Base-by-base conservation (phyloP, 176 grass and related monocot species). In the Cocos nucifera region DNA sequence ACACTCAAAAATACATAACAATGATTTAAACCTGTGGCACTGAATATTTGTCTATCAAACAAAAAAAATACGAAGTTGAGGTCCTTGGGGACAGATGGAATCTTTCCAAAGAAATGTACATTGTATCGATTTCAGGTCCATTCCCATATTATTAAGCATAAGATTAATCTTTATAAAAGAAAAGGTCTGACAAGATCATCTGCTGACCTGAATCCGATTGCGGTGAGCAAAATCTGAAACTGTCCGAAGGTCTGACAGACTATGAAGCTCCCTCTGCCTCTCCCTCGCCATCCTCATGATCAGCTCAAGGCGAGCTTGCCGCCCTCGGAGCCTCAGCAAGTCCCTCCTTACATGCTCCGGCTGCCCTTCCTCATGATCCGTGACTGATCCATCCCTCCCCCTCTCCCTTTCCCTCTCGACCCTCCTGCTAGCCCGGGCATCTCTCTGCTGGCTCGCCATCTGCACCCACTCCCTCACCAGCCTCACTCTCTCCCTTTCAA, bases 281-380 rank as follows among this genome's bases (percentile, higher is more conserved):
- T 98, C 93, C 19, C 65, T 78, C 52, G 79, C 85, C 87, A 98
- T 88, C 56, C 84, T 85, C 87, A 83, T 88, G 69, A 98, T 62
- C 58, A 98, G 69, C 59, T 98, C 93, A 29, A 91, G 87, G 53
- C 87, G 75, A 27, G 87, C 93, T 71, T 97, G 87, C 73, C 83
- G 78, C 17, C 93, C 93, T 55, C 93, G 81, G 67, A 92, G 87
- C 76, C 83, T 75, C 73, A 75, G 69, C 20, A 56, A 27, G 56
- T 86, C 87, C 67, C 82, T 66, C 64, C 80, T 69, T 5, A 57
- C 57, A 58, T 80, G 78, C 35, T 89, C 64, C 12, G 48, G 73
- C 35, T 69, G 77, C 0, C 54, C 70, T 4, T 25, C 22, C 14
- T 63, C 70, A 24, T 24, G 50, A 73, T 63, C 70, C 10, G 58